Percentiles rank a stretch among this genome's conserved stretches.
Evolutionary conservation across 2,329 filamentous ascomycete genomes (phyloP).

Genomic region (Colletotrichum sp.): DNA sequence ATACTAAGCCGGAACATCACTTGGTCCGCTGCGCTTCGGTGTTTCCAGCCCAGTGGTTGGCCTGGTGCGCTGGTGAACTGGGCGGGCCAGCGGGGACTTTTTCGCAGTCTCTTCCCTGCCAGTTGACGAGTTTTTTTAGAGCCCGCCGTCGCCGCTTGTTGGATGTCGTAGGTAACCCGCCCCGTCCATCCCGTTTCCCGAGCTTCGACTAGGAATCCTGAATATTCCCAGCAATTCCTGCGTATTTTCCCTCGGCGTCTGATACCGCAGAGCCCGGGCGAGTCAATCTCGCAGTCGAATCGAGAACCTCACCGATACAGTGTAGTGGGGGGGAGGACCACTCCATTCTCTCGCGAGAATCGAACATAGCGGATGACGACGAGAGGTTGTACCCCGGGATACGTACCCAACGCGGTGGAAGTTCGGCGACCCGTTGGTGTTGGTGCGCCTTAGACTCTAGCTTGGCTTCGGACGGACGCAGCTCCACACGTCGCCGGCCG

Average conservation of each 20-base stretch:
- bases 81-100: background rate
- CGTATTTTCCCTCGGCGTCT: background rate
- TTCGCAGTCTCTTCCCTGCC: background rate
- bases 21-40: slow-evolving; percentile 16
- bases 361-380: background rate
- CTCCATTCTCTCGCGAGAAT: background rate
- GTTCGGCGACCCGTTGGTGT: background rate
- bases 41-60: background rate
- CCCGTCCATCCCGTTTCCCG: background rate
- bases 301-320: background rate
- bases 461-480: background rate
- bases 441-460: background rate
- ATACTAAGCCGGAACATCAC: slow-evolving; percentile 11
- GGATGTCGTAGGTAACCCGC: background rate
- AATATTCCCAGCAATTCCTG: background rate
- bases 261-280: slow-evolving; percentile 2
- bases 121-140: background rate
- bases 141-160: background rate
- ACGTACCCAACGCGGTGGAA: slow-evolving; percentile 5
- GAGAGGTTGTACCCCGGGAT: background rate
- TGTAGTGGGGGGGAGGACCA: background rate
- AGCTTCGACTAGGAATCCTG: background rate
- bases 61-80: background rate
- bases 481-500: background rate
- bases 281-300: background rate